These are phyloP conservation scores for Trifolium fragiferum DNA, from an alignment of 306 rosid species.

Conservation along the genomic window DNA sequence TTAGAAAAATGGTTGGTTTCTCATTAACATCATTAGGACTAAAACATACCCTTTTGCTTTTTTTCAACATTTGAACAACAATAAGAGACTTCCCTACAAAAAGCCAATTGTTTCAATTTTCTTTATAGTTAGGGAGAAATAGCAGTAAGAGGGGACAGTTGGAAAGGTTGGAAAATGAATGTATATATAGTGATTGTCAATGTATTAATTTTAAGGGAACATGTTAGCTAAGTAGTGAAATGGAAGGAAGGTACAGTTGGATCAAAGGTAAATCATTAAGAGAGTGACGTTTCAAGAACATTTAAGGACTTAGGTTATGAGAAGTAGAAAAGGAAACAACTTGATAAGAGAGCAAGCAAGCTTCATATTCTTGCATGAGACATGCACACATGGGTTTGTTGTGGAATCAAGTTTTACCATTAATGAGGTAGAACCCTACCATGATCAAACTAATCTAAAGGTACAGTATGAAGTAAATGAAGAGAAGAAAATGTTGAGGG, in stretches of 20 bases:
- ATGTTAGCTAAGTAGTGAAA: slow-evolving; percentile 21
- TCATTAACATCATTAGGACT: slow-evolving; percentile 81
- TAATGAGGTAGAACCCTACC: slow-evolving; percentile 48
- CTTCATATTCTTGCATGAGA: slow-evolving; percentile 44
- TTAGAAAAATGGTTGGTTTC: slow-evolving; percentile 58
- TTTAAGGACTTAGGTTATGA: slow-evolving; percentile 30
- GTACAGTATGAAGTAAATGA: slow-evolving; percentile 34
- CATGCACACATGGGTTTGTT: slow-evolving; percentile 51
- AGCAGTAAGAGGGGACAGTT: slow-evolving; percentile 44
- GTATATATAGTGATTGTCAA: slow-evolving; percentile 24
- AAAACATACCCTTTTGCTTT: slow-evolving; percentile 65
- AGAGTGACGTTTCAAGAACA: slow-evolving; percentile 36
- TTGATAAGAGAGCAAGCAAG: slow-evolving; percentile 26
- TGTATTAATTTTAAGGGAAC: slow-evolving; percentile 3
- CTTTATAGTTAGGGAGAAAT: slow-evolving; percentile 13
- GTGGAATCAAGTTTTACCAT: slow-evolving; percentile 30
- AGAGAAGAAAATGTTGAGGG: slow-evolving; percentile 5
- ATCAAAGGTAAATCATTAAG: slow-evolving; percentile 34
- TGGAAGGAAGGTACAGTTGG: slow-evolving; percentile 31
- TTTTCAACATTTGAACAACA: slow-evolving; percentile 60
- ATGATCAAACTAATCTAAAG: slow-evolving; percentile 31
- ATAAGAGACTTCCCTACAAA: slow-evolving; percentile 12
- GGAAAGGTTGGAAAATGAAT: slow-evolving; percentile 33
- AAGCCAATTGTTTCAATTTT: slow-evolving; percentile 31
- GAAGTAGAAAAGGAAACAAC: slow-evolving; percentile 10